Conservation (phyloP, 2,329 filamentous ascomycete species). For the Fusarium hostae region DNA sequence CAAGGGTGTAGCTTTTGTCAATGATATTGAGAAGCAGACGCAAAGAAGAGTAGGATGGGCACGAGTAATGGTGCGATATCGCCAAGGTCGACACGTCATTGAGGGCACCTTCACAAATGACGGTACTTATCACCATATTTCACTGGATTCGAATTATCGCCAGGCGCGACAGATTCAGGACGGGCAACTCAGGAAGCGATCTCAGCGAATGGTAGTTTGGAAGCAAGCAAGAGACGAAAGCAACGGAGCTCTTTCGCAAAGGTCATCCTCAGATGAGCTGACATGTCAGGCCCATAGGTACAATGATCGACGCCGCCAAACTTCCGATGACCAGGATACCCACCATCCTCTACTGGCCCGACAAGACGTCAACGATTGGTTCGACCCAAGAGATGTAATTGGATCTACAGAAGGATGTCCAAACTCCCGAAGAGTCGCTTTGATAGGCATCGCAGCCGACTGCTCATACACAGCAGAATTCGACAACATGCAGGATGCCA, state of each 20-base stretch:
- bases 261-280: background rate
- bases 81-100: background rate
- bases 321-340: accelerated
- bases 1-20: constrained; percentile 16
- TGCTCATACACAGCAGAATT: constrained; percentile 83
- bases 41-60: constrained; percentile 26
- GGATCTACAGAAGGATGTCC: constrained; percentile 83
- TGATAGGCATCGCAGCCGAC: constrained; percentile 91
- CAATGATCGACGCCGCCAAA: background rate
- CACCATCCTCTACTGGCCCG: background rate
- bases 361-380: background rate
- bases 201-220: constrained; percentile 30
- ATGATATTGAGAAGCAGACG: background rate
- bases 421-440: constrained; percentile 79
- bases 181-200: background rate
- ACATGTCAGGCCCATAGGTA: background rate
- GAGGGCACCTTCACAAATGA: constrained; percentile 37
- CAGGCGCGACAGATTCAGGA: background rate
- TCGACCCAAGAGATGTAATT: constrained; percentile 56
- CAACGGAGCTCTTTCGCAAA: background rate
- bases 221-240: background rate
- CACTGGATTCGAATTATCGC: constrained; percentile 27
- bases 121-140: constrained; percentile 25
- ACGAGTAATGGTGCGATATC: constrained; percentile 26
- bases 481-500: constrained; percentile 67